These are phyloP conservation scores for Cyclaneusma minus DNA, from an alignment of 2,329 filamentous ascomycete species.

Conservation along the genomic window DNA sequence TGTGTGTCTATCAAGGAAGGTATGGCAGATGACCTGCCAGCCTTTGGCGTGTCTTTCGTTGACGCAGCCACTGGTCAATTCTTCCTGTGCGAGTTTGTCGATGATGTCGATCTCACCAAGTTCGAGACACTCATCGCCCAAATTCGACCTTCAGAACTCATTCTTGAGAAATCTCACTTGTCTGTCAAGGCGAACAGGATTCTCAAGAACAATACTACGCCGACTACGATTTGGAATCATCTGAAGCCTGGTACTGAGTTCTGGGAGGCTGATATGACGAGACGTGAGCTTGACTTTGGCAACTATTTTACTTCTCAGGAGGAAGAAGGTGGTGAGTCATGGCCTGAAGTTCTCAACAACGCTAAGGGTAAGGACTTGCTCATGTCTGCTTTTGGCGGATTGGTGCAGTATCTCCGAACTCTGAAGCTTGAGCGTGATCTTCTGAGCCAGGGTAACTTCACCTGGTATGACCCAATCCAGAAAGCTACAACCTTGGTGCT, in stretches of 20 bases:
- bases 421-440: conserved; percentile 82
- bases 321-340: conserved; percentile 36
- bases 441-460: conserved; percentile 80
- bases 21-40: conserved; percentile 55
- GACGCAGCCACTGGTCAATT: conserved; percentile 95
- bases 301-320: conserved; percentile 59
- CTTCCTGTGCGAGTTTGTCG: conserved; percentile 78
- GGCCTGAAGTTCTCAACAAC: conserved; percentile 62
- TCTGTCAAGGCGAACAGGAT: conserved; percentile 86
- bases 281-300: conserved; percentile 64
- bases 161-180: conserved; percentile 75
- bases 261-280: conserved; percentile 70
- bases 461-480: conserved; percentile 79
- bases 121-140: conserved; percentile 96
- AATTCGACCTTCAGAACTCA: conserved; percentile 70
- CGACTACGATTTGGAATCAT: conserved; percentile 90
- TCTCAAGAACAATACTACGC: conserved; percentile 86
- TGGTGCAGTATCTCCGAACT: conserved; percentile 72
- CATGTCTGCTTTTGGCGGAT: conserved; percentile 82
- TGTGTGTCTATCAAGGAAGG: conserved; percentile 88
- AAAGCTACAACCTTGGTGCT: conserved; percentile 80
- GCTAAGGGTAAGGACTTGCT: conserved; percentile 63
- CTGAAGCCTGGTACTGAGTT: conserved; percentile 81
- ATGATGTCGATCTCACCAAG: conserved; percentile 86
- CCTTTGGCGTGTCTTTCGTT: conserved; percentile 85